Conservation (phyloP, 768 basidiomycete genomes). For the Sutorius australiensis region DNA sequence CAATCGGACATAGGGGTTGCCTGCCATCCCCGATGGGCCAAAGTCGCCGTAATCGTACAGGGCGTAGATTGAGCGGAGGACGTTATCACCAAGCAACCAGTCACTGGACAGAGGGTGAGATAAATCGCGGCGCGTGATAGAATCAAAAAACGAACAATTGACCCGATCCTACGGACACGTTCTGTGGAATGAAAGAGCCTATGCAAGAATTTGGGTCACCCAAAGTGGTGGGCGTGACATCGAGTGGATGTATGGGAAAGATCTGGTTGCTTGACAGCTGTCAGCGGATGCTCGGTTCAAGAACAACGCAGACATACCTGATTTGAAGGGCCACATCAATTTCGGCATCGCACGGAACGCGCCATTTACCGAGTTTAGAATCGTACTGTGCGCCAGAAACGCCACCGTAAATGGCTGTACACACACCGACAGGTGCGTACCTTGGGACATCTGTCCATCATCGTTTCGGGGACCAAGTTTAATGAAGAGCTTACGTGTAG, state of each 20-base stretch:
- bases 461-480: not conserved
- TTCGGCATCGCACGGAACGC: slow-evolving; percentile 69
- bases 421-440: slow-evolving; percentile 64
- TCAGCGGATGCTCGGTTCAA: slow-evolving; percentile 11
- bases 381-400: slow-evolving; percentile 63
- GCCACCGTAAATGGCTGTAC: slow-evolving; percentile 64
- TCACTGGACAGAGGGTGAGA: slow-evolving; percentile 46
- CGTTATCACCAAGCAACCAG: slow-evolving; percentile 79
- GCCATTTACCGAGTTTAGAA: slow-evolving; percentile 54
- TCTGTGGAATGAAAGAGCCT: slow-evolving; percentile 72
- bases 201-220: slow-evolving; percentile 52
- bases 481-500: slow-evolving; percentile 53
- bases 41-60: slow-evolving; percentile 86
- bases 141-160: slow-evolving; percentile 54
- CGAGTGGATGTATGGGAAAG: slow-evolving; percentile 77
- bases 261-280: slow-evolving; percentile 54
- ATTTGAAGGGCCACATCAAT: slow-evolving; percentile 79
- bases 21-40: slow-evolving; percentile 58
- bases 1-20: slow-evolving; percentile 74
- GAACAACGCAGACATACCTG: slow-evolving; percentile 43
- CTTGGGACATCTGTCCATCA: slow-evolving; percentile 34
- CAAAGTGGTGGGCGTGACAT: slow-evolving; percentile 52
- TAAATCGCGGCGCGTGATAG: not conserved
- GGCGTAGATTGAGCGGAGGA: slow-evolving; percentile 78
- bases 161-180: slow-evolving; percentile 51